Evolutionary conservation across 2,329 filamentous ascomycete genomes (phyloP).

Genomic region (Penicillium sp.): DNA sequence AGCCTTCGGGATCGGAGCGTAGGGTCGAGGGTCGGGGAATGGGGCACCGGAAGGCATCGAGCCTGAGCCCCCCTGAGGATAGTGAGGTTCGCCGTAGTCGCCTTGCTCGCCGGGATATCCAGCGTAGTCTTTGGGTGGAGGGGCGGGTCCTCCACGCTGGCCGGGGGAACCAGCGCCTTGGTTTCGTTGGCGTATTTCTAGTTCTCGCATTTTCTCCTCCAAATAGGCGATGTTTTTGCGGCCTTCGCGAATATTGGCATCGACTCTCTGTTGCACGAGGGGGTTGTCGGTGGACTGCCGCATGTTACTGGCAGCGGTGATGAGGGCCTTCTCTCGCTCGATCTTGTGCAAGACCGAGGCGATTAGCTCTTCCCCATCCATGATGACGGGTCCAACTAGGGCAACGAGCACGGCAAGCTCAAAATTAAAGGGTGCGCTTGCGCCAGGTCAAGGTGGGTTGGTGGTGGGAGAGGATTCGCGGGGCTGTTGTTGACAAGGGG

Average conservation of each 20-base stretch:
- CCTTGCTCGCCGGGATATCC: constrained; percentile 58
- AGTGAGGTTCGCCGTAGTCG: constrained; percentile 64
- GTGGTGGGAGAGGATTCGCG: constrained; percentile 27
- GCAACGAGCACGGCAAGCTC: constrained; percentile 14
- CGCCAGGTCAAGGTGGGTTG: constrained; percentile 13
- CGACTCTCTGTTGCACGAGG: constrained; percentile 83
- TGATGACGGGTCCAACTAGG: constrained; percentile 41
- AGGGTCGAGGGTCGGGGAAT: constrained; percentile 72
- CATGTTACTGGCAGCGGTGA: constrained; percentile 93
- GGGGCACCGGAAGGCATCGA: constrained; percentile 81
- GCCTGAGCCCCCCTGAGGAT: constrained; percentile 65
- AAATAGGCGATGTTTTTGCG: constrained; percentile 93
- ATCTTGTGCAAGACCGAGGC: constrained; percentile 94
- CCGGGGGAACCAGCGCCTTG: constrained; percentile 51
- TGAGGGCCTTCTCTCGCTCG: constrained; percentile 92
- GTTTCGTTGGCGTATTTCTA: constrained; percentile 78
- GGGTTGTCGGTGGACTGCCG: constrained; percentile 94
- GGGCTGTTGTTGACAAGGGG: constrained; percentile 30
- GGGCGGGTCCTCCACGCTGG: constrained; percentile 53
- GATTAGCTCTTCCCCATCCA: constrained; percentile 64
- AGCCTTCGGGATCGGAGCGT: constrained; percentile 68
- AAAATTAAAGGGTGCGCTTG: constrained; percentile 15
- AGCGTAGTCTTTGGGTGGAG: constrained; percentile 72
- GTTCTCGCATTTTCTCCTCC: constrained; percentile 84
- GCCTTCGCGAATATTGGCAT: constrained; percentile 91